These are phyloP conservation scores for Cornus kousa DNA, from an alignment of 148 eudicot genomes.

Conservation along the genomic window DNA sequence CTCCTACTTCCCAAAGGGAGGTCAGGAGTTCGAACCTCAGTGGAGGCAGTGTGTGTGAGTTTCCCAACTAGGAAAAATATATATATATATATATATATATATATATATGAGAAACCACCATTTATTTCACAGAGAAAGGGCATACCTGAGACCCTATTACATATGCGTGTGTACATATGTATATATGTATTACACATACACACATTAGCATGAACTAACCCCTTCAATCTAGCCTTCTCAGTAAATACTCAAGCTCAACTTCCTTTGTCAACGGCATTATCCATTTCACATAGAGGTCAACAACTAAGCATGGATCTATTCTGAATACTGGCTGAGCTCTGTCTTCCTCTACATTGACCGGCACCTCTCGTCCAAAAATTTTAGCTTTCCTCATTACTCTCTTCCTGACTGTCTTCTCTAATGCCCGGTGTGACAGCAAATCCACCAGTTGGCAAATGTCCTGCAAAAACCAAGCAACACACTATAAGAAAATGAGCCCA, in stretches of 20 bases:
- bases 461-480: slow-evolving; percentile 36
- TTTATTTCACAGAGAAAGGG: too few relatives aligned
- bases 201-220: neutral
- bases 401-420: slow-evolving; percentile 65
- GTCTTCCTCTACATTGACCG: slow-evolving; percentile 28
- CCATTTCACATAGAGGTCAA: slow-evolving; percentile 85
- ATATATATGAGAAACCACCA: too few relatives aligned
- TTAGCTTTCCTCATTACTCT: slow-evolving; percentile 81
- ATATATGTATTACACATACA: neutral
- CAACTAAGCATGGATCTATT: slow-evolving; percentile 76
- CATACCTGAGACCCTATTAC: too few relatives aligned
- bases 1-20: too few relatives aligned
- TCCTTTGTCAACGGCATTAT: slow-evolving; percentile 95
- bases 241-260: slow-evolving; percentile 80
- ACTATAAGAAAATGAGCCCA: neutral
- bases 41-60: too few relatives aligned
- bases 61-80: too few relatives aligned
- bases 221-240: slow-evolving; percentile 80
- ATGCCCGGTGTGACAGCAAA: slow-evolving; percentile 67
- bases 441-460: slow-evolving; percentile 60
- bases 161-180: neutral
- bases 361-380: slow-evolving; percentile 72
- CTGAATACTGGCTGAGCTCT: slow-evolving; percentile 56
- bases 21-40: too few relatives aligned
- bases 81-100: too few relatives aligned